Conservation (phyloP, 1,284 basidiomycete species). For the Mrakiaceae sp. region DNA sequence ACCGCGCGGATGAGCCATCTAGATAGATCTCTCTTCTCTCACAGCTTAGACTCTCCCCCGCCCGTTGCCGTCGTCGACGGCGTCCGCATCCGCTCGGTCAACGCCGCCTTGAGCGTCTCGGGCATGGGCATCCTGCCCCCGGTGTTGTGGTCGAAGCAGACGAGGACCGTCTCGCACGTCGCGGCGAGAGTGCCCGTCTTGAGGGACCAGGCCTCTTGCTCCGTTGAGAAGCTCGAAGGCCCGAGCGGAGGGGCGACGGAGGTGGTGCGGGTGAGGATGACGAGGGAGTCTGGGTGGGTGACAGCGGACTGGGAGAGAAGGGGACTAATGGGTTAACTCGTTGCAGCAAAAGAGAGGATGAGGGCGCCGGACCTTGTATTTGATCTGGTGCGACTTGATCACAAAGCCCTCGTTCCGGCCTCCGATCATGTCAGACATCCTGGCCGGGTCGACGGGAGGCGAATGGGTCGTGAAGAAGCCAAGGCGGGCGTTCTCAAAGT, state of each 20-base stretch:
- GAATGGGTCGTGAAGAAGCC: conserved; percentile 7
- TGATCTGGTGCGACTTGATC: conserved; percentile 12
- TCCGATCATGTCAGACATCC: neutral
- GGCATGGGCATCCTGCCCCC: conserved; percentile 2
- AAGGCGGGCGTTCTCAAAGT: conserved; percentile 13
- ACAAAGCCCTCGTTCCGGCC: conserved; percentile 11
- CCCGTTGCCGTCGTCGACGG: too few species aligned
- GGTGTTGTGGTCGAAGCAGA: conserved; percentile 10
- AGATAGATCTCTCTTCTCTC: too few species aligned
- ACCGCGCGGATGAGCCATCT: too few species aligned
- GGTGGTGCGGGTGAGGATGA: neutral
- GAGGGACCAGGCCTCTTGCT: neutral
- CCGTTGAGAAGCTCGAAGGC: conserved; percentile 7
- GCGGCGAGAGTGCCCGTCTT: conserved; percentile 11
- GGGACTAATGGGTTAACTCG: neutral
- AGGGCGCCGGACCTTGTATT: conserved; percentile 1
- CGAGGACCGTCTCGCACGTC: conserved; percentile 14
- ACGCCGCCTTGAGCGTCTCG: neutral
- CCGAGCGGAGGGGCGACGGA: neutral
- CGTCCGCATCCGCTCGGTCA: neutral
- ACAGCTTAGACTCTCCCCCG: too few species aligned
- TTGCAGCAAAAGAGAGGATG: neutral
- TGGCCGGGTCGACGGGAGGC: neutral
- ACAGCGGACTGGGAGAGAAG: conserved; percentile 3
- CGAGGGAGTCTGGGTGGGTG: conserved; percentile 15